Conservation (phyloP, 176 grass and related monocot genomes). For the Typha latifolia region DNA sequence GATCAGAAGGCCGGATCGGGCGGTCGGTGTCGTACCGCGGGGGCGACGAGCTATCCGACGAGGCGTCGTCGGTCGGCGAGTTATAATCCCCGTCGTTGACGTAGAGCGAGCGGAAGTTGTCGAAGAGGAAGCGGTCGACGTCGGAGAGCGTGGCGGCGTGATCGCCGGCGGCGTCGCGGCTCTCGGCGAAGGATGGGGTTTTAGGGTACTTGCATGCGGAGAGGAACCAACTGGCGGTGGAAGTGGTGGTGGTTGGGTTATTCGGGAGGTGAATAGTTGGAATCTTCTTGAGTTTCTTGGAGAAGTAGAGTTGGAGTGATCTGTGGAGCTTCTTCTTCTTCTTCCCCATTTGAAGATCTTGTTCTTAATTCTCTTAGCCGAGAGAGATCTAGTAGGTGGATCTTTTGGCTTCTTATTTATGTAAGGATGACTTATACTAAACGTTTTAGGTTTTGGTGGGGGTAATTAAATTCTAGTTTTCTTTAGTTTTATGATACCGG, state of each 20-base stretch:
- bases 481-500: too few species aligned
- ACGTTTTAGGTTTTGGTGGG: too few species aligned
- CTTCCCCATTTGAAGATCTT: slow-evolving; percentile 5
- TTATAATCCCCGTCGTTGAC: slow-evolving; percentile 11
- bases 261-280: slow-evolving; percentile 30
- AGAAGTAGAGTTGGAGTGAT: slow-evolving; percentile 47
- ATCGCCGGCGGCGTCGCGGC: slow-evolving; percentile 4
- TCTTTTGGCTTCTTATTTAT: too few species aligned
- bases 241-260: slow-evolving; percentile 24
- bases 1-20: not conserved
- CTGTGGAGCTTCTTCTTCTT: slow-evolving; percentile 39
- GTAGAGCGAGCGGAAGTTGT: slow-evolving; percentile 78
- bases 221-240: slow-evolving; percentile 35
- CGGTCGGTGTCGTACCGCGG: slow-evolving; percentile 2
- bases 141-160: slow-evolving; percentile 68
- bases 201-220: slow-evolving; percentile 60
- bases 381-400: too few species aligned
- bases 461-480: too few species aligned
- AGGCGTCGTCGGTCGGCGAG: not conserved
- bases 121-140: slow-evolving; percentile 57
- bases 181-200: slow-evolving; percentile 35
- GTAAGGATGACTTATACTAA: too few species aligned
- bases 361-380: not conserved
- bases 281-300: slow-evolving; percentile 57
- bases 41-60: not conserved